Base-by-base conservation (phyloP, 1,284 basidiomycete species). In the Sutorius eximius region DNA sequence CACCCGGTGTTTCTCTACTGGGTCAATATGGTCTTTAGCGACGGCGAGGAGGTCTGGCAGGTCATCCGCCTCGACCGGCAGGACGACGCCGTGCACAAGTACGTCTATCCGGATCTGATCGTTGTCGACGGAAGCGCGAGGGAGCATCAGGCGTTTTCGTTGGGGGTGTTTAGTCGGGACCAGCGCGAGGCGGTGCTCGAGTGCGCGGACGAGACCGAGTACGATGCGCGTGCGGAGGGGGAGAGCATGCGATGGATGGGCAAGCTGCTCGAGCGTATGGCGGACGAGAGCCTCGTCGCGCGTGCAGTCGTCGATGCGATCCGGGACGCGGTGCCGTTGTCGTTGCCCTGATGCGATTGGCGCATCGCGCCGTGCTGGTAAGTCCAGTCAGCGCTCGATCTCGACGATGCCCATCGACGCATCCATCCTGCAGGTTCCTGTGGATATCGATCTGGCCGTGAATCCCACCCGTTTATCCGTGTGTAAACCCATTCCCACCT, bases 31-130 rank as follows among this genome's bases (percentile, higher is more conserved):
- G 46, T 53, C 41, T 68, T 66, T 29, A 8, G 5, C 37, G 64
- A 66, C 22, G 63, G 64, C 9, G 61, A 60, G n/a, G 61, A 66
- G 37, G 61, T 66, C 5, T 70, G 67, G 64, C 67, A 66, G 5
- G 66, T 65, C 55, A 58, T 66, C 15, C 64, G 65, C 11, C 62
- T 70, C 34, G 53, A 57, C 15, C 37, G 37, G 2, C 60, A 40
- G 2, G 56, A 34, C 41, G 36, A 47, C 22, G 16, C 45, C 18
- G 24, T 27, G 24, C 36, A 55, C 49, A 56, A 53, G 20, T 69
- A 70, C 46, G 55, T 63, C 37, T 70, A 68, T 11, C 68, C 68
- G 3, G 67, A 66, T 38, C 11, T 70, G 37, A 60, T 69, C 49
- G 67, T 67, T 24, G 60, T 68, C 42, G 62, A 68, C 15, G 54